These are phyloP conservation scores for Metschnikowia proteae DNA, from an alignment of 805 yeast genomes.

Conservation along the genomic window DNA sequence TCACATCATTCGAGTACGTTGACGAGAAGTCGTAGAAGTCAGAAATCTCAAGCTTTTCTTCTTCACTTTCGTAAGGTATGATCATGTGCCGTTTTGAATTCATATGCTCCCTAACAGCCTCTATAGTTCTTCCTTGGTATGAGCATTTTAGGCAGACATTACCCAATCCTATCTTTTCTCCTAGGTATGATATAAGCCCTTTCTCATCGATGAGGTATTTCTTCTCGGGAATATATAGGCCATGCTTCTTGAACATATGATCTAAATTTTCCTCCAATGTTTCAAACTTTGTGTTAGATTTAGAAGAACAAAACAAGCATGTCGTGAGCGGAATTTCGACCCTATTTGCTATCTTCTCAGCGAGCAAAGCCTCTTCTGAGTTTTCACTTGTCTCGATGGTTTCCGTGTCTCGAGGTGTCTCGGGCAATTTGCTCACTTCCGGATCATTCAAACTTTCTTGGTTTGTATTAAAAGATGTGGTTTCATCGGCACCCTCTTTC, in stretches of 20 bases:
- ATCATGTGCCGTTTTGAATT: conserved; percentile 78
- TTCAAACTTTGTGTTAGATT: conserved; percentile 29
- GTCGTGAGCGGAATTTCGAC: conserved; percentile 47
- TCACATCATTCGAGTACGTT: conserved; percentile 41
- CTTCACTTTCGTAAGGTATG: conserved; percentile 80
- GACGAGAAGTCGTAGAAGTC: conserved; percentile 82
- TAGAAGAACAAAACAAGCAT: conserved; percentile 49
- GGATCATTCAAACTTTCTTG: not conserved
- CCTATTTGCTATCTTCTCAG: conserved; percentile 42
- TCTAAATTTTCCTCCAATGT: conserved; percentile 44
- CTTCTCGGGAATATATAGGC: conserved; percentile 83
- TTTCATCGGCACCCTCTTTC: not conserved
- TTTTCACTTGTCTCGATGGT: conserved; percentile 14
- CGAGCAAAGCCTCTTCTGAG: conserved; percentile 41
- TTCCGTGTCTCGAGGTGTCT: not conserved
- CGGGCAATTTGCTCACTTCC: not conserved
- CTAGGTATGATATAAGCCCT: conserved; percentile 73
- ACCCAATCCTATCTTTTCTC: conserved; percentile 79
- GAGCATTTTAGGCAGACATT: conserved; percentile 78
- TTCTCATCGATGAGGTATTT: conserved; percentile 60
- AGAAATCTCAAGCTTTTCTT: conserved; percentile 70
- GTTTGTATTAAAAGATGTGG: not conserved
- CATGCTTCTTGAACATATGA: conserved; percentile 80
- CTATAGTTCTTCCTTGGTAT: conserved; percentile 79
- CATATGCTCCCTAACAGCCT: conserved; percentile 89